These are phyloP conservation scores for Lenwebbia sp. DNA, from an alignment of 345 rosid species.

Conservation along the genomic window DNA sequence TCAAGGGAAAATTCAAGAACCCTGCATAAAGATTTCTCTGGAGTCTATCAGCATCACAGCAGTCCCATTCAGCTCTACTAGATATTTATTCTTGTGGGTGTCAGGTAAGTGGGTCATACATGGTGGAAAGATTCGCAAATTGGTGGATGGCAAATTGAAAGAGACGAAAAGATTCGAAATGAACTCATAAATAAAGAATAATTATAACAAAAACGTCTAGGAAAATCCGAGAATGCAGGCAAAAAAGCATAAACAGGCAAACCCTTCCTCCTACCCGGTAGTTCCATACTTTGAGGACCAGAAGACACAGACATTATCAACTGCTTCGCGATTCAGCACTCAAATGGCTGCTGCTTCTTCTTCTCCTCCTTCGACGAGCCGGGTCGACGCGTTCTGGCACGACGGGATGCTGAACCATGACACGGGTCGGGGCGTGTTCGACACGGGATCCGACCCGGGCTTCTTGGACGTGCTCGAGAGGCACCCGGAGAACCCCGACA, in stretches of 20 bases:
- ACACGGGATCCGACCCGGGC: slow-evolving; percentile 54
- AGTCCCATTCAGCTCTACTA: background rate
- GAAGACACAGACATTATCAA: background rate
- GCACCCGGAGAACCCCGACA: slow-evolving; percentile 79
- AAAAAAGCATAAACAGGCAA: background rate
- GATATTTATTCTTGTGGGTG: background rate
- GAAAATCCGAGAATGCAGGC: background rate
- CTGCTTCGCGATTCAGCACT: background rate
- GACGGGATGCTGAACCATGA: slow-evolving; percentile 75
- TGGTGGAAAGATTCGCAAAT: background rate
- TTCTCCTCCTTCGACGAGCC: background rate
- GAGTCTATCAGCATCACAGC: background rate
- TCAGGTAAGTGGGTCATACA: background rate
- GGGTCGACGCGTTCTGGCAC: slow-evolving; percentile 68
- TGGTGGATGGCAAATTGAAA: background rate
- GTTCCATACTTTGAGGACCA: background rate
- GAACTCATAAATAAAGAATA: background rate
- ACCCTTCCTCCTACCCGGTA: background rate
- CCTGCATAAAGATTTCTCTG: slow-evolving; percentile 10
- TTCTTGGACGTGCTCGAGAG: slow-evolving; percentile 67
- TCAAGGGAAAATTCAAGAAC: slow-evolving; percentile 5
- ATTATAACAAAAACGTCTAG: background rate
- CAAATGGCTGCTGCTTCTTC: slow-evolving; percentile 1
- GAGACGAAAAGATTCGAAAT: background rate
- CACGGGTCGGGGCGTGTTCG: slow-evolving; percentile 60